phyloP scores from a whole-genome alignment of 2,329 filamentous ascomycete species.

The Fusarium scirpi region DNA sequence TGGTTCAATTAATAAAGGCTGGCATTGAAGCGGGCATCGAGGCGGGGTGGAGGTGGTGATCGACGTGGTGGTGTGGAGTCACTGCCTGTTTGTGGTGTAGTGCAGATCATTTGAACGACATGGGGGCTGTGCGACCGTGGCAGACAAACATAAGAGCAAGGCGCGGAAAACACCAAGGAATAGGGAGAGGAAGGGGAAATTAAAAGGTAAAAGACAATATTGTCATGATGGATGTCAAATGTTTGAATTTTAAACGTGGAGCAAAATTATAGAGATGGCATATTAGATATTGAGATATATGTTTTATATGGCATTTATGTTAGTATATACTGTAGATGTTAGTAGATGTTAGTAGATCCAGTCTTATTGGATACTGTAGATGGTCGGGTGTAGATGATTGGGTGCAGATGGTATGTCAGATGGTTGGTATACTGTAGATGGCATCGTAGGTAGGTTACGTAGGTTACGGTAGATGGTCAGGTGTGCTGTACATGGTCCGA shows the following conservation, averaged over 20 bases:
- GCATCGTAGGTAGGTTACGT: too few species aligned
- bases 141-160: background rate
- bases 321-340: background rate
- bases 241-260: background rate
- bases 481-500: too few species aligned
- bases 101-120: background rate
- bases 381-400: too few species aligned
- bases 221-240: accelerated
- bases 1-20: too few species aligned
- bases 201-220: background rate
- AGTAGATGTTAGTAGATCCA: background rate
- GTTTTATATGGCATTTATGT: background rate
- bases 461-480: too few species aligned
- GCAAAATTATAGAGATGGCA: background rate
- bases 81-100: background rate
- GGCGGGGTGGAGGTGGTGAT: background rate
- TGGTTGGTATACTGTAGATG: too few species aligned
- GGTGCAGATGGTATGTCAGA: too few species aligned
- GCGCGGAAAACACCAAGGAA: background rate
- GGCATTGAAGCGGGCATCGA: too few species aligned
- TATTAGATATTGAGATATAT: background rate
- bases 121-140: background rate
- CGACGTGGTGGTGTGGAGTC: background rate
- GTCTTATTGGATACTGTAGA: too few species aligned
- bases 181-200: accelerated